Base-by-base conservation (phyloP, 768 basidiomycete species). In the Phaeotremella skinneri region DNA sequence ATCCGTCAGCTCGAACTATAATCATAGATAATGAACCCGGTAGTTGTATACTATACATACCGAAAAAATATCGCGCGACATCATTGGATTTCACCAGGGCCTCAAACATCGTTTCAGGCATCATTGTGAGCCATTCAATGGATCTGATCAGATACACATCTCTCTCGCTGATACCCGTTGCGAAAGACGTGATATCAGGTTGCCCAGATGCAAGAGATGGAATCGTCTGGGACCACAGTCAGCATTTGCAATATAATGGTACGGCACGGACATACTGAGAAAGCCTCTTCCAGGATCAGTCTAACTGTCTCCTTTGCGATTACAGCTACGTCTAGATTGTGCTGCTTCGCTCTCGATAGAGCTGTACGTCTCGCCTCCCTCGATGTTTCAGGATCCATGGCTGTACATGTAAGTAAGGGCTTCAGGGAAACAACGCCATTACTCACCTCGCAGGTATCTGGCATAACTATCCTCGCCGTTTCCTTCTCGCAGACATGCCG, bases 51-150 rank as follows among this genome's bases (percentile, higher is more conserved):
- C n/a, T n/a, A 26, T 31, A 76, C 85, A 29, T 70, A 92, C 93
- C 85, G 23, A 98, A 83, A 81, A 96, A 90, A 73, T 91, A 91
- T 16, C 93, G 85, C 56, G 91, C 73, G 58, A 96, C 88, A 39
- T 88, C 86, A 58, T 93, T 93, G 1, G 90, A 86, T 68, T 92
- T 90, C 69, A 88, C 85, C 7, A 97, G 79, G 0, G 92, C 93
- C 4, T 85, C 85, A 11, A 81, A 79, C 62, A 87, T 85, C 0
- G 93, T 98, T 4, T 82, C 78, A 30, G 85, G 83, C 64, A 82
- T 80, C 73, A 89, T 88, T 0, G 85, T 87, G 52, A 93, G 88
- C 94, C 94, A 99, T 69, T 98, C 93, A 49, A 97, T 86, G 0
- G 90, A 89, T 20, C 92, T 84, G 29, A 94, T 81, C 6, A 98